Evolutionary conservation across 169 alveolate genomes (phyloP).

Genomic region (Plasmodium gonderi): DNA sequence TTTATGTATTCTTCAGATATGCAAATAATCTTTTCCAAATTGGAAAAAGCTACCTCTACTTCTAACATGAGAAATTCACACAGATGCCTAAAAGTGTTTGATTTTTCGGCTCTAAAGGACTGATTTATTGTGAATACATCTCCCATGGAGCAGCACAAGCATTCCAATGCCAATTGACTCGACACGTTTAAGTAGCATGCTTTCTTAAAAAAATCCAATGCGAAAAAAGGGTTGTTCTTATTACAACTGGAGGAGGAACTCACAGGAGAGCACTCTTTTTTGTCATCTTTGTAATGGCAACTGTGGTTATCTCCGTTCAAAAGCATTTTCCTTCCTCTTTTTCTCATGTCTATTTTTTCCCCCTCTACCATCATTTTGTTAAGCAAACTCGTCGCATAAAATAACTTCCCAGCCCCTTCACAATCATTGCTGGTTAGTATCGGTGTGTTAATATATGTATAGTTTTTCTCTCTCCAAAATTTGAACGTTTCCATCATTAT

Average conservation of each 20-base stretch:
- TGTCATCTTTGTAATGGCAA: no score
- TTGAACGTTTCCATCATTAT: conserved; percentile 86
- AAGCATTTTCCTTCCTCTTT: not conserved
- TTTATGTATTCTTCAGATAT: conserved; percentile 75
- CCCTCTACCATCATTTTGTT: conserved; percentile 69
- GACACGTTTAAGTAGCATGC: conserved; percentile 97
- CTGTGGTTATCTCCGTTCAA: no score
- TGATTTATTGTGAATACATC: conserved; percentile 98
- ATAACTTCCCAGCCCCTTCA: conserved; percentile 99
- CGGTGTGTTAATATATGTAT: conserved; percentile 97
- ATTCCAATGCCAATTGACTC: conserved; percentile 97
- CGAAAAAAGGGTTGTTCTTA: conserved; percentile 30
- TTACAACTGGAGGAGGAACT: no score
- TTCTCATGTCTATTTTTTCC: not conserved
- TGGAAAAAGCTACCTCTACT: conserved; percentile 96
- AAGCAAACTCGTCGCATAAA: conserved; percentile 93
- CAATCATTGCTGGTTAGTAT: conserved; percentile 98
- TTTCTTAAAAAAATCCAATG: conserved; percentile 26
- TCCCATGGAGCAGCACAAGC: conserved; percentile 94
- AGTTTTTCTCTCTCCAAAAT: conserved; percentile 90
- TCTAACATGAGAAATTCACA: conserved; percentile 99
- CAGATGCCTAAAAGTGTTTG: conserved; percentile 96
- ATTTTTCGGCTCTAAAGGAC: conserved; percentile 99
- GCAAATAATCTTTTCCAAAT: conserved; percentile 66
- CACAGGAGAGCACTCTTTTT: no score